Evolutionary conservation across 257 asterid species (phyloP).

Genomic region (Ophiorrhiza pumila): DNA sequence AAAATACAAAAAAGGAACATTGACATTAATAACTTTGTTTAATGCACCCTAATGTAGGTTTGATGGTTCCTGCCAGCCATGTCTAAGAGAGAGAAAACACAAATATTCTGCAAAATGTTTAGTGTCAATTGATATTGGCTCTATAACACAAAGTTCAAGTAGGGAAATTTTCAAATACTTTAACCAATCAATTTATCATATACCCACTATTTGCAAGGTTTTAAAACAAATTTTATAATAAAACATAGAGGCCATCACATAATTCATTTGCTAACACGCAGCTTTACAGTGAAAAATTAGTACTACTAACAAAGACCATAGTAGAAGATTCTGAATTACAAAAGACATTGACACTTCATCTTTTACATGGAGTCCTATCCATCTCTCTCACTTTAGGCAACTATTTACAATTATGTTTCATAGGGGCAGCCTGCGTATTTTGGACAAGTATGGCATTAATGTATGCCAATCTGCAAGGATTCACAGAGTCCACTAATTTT

Average conservation of each 20-base stretch:
- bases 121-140: no score
- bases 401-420: not conserved
- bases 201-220: no score
- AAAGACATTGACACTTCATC: not conserved
- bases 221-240: no score
- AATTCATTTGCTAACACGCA: not conserved
- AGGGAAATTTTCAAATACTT: no score
- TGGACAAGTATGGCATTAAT: not conserved
- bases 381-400: no score
- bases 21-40: not conserved
- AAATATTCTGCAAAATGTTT: no score
- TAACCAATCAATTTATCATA: no score
- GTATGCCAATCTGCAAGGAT: not conserved
- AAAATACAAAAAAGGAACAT: not conserved
- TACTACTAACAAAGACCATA: not conserved
- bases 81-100: not conserved
- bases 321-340: not conserved
- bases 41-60: slow-evolving; percentile 4
- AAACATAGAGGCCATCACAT: no score
- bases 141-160: no score
- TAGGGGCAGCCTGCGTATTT: not conserved
- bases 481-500: not conserved
- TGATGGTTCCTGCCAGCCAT: slow-evolving; percentile 6
- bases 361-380: not conserved
- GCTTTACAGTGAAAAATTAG: not conserved